A percentile compares a stretch with the other conserved stretches of the same genome.
Evolutionary conservation across 768 basidiomycete genomes (phyloP).

Genomic region (Cytidiella melzeri): DNA sequence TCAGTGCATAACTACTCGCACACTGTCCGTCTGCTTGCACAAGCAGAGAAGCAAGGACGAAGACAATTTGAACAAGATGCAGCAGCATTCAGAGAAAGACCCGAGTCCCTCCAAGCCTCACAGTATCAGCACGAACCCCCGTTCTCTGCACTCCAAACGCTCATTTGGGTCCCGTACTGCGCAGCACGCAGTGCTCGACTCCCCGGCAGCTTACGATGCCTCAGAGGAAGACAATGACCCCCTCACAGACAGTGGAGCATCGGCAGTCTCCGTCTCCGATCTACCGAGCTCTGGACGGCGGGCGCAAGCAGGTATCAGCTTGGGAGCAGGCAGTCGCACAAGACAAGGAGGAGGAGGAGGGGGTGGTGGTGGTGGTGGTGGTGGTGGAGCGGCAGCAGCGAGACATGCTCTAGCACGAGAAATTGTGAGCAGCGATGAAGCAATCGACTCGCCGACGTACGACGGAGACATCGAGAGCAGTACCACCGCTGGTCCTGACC

Average conservation of each 20-base stretch:
- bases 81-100: neutral
- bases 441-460: constrained; percentile 82
- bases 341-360: neutral
- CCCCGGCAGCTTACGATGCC: constrained; percentile 35
- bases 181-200: constrained; percentile 13
- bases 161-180: constrained; percentile 1
- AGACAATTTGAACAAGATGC: no score
- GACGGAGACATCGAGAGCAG: constrained; percentile 86
- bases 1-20: no score
- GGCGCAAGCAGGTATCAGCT: constrained; percentile 18
- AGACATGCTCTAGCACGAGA: constrained; percentile 13
- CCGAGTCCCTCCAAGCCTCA: neutral
- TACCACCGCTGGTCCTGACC: constrained; percentile 51
- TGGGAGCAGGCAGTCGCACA: neutral
- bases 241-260: constrained; percentile 64
- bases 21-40: no score
- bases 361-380: constrained; percentile 5
- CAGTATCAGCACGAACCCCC: constrained; percentile 1
- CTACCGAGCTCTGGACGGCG: constrained; percentile 16
- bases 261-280: constrained; percentile 42
- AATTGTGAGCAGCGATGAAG: constrained; percentile 56
- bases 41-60: no score
- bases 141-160: constrained; percentile 7
- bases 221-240: constrained; percentile 89
- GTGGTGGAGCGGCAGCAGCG: constrained; percentile 5